Base-by-base conservation (phyloP, 768 basidiomycete genomes). In the Lentinula aciculospora region DNA sequence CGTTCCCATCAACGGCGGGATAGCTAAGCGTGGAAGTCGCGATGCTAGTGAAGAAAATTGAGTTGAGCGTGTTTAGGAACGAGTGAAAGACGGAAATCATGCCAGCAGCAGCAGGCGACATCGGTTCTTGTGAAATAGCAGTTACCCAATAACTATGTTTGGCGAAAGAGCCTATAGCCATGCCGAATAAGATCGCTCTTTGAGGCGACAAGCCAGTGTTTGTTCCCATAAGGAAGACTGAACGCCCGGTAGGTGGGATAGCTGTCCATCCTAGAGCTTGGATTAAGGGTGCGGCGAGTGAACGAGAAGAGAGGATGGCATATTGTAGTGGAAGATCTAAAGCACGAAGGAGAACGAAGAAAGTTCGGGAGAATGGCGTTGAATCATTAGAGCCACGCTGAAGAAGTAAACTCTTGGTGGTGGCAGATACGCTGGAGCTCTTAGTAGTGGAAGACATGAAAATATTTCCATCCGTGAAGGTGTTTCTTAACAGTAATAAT, bases 321-420 rank as follows among this genome's bases (percentile, higher is more conserved):
- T 56, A 56, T 56, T 56, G 54, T 13, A 56, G 12, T 10, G 54
- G 54, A 3, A 56, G 32, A 21, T 44, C 42, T 1, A 56, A 6
- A 9, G 40, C 54, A 1, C 54, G 40, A 13, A 31, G 34, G 40
- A 56, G 15, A 12, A 56, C 40, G 42, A 56, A 45, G 10, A 45
- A 17, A 13, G 28, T 23, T 8, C 54, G 25, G 17, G 54, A 45
- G 27, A 42, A 15, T 9, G 42, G 42, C 1, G 40, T 56, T 5
- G 40, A 25, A 3, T 23, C 19, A 17, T 27, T 9, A 9, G 42
- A 56, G 3, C 54, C 54, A 13, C 54, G 54, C n/a, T 48, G 19
- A 3, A 37, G 21, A 2, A 29, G 46, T 1, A 9, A 9, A 0
- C 17, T 25, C 9, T 45, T 23, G 6, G 23, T 21, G 21, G 46